Evolutionary conservation across 208 protist genomes (phyloP).

Genomic region (Acanthamoeba sp.): DNA sequence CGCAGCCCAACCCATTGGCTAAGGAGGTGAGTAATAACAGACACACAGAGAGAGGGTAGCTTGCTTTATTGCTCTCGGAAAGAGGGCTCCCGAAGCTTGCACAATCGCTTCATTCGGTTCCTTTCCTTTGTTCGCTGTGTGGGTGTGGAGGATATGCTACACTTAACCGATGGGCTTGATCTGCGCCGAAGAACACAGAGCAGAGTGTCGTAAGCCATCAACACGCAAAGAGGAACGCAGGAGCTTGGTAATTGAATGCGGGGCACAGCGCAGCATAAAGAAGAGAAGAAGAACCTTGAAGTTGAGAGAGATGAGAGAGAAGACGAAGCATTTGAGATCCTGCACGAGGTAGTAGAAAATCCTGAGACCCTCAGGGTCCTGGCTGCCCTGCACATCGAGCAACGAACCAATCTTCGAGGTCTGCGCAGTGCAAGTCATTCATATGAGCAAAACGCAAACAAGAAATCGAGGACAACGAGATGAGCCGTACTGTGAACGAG

Average conservation of each 20-base stretch:
- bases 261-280: too few relatives aligned
- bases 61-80: neutral
- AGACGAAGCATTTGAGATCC: conserved; percentile 95
- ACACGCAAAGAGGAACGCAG: neutral
- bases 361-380: conserved; percentile 94
- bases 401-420: conserved; percentile 94
- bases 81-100: neutral
- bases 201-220: neutral
- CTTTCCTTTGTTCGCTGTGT: neutral
- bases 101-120: neutral
- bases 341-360: conserved; percentile 96
- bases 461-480: conserved; percentile 44
- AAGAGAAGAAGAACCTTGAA: conserved; percentile 90
- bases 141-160: conserved; percentile 5
- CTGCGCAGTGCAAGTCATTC: conserved; percentile 66
- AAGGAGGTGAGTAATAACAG: neutral
- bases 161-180: conserved; percentile 69
- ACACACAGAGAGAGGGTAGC: neutral
- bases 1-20: too few relatives aligned
- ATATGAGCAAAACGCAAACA: neutral
- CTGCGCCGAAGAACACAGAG: neutral
- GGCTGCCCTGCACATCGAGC: conserved; percentile 91
- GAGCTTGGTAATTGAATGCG: too few relatives aligned
- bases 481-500: conserved; percentile 89
- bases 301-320: conserved; percentile 94